Evolutionary conservation across 345 rosid genomes (phyloP).

Genomic region (Linum usitatissimum): DNA sequence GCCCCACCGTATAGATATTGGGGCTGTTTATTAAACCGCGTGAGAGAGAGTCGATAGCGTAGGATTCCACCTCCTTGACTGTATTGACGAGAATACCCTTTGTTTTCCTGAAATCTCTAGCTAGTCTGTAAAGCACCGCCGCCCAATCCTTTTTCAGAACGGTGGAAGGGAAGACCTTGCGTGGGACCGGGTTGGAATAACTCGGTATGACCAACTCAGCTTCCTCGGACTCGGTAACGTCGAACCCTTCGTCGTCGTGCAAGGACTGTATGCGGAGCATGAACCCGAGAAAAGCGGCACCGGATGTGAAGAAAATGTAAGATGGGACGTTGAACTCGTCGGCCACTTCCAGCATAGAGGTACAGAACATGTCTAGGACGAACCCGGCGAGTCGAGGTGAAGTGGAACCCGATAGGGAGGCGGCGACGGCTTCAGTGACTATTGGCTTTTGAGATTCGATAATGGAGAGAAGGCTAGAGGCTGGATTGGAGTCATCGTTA

Average conservation of each 20-base stretch:
- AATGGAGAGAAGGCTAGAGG: background rate
- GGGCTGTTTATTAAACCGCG: background rate
- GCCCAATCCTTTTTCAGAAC: background rate
- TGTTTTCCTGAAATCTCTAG: background rate
- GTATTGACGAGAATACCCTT: background rate
- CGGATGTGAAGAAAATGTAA: background rate
- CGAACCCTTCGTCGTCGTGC: background rate
- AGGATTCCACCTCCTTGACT: background rate
- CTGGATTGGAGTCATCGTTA: background rate
- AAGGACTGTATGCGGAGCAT: background rate
- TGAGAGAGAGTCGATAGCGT: background rate
- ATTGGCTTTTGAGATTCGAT: background rate
- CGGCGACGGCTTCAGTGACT: background rate
- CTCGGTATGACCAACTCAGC: background rate
- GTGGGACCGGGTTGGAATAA: background rate
- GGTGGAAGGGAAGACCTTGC: background rate
- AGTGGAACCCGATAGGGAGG: background rate
- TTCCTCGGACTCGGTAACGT: background rate
- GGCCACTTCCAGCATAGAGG: background rate
- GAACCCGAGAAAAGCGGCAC: background rate
- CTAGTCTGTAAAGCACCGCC: background rate
- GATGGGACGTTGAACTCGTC: background rate
- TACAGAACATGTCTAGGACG: background rate
- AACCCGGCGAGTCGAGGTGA: background rate
- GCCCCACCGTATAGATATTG: slow-evolving; percentile 5